phyloP scores from a whole-genome alignment of 148 eudicot species.

The Heliamphora exappendiculata region DNA sequence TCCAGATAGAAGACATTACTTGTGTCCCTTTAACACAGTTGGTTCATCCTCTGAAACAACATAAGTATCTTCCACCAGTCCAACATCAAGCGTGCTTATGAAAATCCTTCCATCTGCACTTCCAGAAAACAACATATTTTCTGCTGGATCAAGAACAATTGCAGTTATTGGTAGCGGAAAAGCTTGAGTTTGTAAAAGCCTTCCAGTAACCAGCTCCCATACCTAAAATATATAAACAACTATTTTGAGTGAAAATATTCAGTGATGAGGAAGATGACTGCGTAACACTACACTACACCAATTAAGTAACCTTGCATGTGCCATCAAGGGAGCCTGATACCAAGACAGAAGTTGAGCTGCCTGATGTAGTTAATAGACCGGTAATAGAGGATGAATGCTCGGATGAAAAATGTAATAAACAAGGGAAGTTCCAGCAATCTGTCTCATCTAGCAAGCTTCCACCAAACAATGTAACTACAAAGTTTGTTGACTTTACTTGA shows the following conservation, averaged over 20 bases:
- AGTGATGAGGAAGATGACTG: not conserved
- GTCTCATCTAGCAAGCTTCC: constrained; percentile 18
- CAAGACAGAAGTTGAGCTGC: constrained; percentile 2
- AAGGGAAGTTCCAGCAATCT: constrained; percentile 5
- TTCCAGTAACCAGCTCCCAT: constrained; percentile 15
- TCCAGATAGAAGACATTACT: not conserved
- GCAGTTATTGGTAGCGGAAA: constrained; percentile 17
- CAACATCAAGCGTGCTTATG: constrained; percentile 4
- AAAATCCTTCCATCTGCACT: constrained; percentile 20
- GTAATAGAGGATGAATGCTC: constrained; percentile 16
- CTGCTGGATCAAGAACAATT: constrained; percentile 17
- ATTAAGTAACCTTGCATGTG: constrained; percentile 19
- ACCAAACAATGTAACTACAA: not conserved
- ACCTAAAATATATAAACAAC: constrained; percentile 3
- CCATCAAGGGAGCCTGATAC: constrained; percentile 22
- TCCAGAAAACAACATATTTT: constrained; percentile 16
- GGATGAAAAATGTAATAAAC: constrained; percentile 4
- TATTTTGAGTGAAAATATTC: not conserved
- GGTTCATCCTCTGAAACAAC: constrained; percentile 5
- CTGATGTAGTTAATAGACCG: constrained; percentile 13
- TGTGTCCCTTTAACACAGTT: constrained; percentile 15
- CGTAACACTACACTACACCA: not conserved
- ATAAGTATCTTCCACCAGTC: constrained; percentile 1
- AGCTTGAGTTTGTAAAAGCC: constrained; percentile 9
- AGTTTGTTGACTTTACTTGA: not conserved